phyloP scores from a whole-genome alignment of 768 basidiomycete genomes.

The Tremella mesenterica region DNA sequence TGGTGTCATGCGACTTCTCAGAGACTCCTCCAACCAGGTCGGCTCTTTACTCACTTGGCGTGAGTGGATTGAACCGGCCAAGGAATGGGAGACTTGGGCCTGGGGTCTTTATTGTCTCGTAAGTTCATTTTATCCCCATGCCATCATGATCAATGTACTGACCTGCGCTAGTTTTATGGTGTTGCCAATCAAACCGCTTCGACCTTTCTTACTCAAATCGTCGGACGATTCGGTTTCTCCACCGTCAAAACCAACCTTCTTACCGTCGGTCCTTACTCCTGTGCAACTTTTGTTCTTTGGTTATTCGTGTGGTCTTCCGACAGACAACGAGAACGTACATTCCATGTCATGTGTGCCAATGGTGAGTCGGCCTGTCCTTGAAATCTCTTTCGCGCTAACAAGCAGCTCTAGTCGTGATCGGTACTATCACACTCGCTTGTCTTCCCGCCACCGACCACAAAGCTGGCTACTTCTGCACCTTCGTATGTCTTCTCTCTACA shows the following conservation, averaged over 20 bases:
- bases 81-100: slow-evolving; percentile 15
- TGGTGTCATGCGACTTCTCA: slow-evolving; percentile 13
- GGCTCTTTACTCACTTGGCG: slow-evolving; percentile 6
- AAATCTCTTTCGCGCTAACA: too few relatives aligned
- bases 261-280: slow-evolving; percentile 11
- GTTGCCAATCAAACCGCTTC: slow-evolving; percentile 12
- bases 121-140: neutral
- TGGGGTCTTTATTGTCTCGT: slow-evolving; percentile 15
- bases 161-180: slow-evolving; percentile 17
- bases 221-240: slow-evolving; percentile 4
- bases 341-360: slow-evolving; percentile 14
- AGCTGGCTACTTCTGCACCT: slow-evolving; percentile 14
- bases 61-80: slow-evolving; percentile 11
- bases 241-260: slow-evolving; percentile 14
- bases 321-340: slow-evolving; percentile 7
- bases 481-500: too few relatives aligned
- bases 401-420: slow-evolving; percentile 11
- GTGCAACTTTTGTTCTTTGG: slow-evolving; percentile 4
- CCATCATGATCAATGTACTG: neutral
- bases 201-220: slow-evolving; percentile 15
- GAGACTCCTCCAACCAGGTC: slow-evolving; percentile 15
- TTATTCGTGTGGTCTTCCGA: slow-evolving; percentile 6
- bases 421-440: slow-evolving; percentile 8
- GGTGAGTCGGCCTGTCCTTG: too few relatives aligned
- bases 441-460: slow-evolving; percentile 4